phyloP scores from a whole-genome alignment of 176 grass and related monocot species.

The Triticum urartu region DNA sequence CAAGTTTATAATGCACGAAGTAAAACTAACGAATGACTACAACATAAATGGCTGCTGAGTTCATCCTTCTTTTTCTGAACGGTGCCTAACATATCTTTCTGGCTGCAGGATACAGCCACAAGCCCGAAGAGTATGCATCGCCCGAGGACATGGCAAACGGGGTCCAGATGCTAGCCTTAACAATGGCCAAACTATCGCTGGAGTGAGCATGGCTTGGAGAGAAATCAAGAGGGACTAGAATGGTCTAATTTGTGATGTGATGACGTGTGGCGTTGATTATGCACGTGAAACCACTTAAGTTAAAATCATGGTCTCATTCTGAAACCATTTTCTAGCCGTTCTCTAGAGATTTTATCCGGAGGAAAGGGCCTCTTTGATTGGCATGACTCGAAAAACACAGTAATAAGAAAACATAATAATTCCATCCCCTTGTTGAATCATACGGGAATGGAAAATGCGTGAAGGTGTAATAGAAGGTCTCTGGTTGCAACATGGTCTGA shows the following conservation, averaged over 20 bases:
- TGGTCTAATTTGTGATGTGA: not conserved
- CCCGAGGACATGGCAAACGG: slow-evolving; percentile 79
- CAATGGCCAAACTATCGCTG: slow-evolving; percentile 74
- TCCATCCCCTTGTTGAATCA: not conserved
- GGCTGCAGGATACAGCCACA: slow-evolving; percentile 88
- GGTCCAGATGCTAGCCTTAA: slow-evolving; percentile 77
- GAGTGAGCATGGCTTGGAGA: slow-evolving; percentile 10
- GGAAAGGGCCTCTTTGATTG: not conserved
- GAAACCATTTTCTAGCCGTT: not conserved
- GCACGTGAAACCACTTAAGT: not conserved
- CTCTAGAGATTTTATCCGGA: not conserved
- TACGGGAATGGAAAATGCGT: not conserved
- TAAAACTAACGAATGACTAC: not conserved
- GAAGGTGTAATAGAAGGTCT: not conserved
- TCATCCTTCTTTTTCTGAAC: not conserved
- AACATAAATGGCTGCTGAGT: slow-evolving; percentile 2
- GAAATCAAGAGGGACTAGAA: not conserved
- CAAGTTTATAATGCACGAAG: not conserved
- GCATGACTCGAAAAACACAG: not conserved
- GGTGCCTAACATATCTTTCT: not conserved
- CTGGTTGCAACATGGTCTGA: too few relatives aligned
- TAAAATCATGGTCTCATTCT: not conserved
- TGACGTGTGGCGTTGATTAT: not conserved
- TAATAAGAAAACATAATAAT: not conserved
- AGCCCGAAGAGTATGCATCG: slow-evolving; percentile 83